Base-by-base conservation (phyloP, 768 basidiomycete genomes). In the Suillus paluster region DNA sequence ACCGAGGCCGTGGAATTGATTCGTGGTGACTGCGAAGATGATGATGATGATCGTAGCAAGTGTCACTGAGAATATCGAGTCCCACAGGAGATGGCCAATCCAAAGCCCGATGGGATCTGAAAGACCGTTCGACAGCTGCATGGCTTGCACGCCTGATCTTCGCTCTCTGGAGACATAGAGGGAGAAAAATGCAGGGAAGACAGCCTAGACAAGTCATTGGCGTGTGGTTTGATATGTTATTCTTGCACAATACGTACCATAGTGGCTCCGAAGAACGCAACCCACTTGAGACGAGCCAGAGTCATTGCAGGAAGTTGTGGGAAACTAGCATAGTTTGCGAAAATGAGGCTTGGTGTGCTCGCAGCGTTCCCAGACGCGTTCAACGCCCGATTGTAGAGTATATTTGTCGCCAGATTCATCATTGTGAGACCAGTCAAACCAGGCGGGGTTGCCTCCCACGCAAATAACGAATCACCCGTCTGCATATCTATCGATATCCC, bases 181-280 rank as follows among this genome's bases (percentile, higher is more conserved):
- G 11, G 89, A 83, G 66, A 86, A 92, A 77, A 94, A 94, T 4
- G 91, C 91, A n/a, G 92, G 90, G 68, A 84, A 93, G 1, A 91
- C 86, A 12, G 88, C 80, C 89, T 91, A 59, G 2, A 17, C 64
- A 46, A 54, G 46, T 23, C n/a, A 27, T 52, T 23, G 38, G 58
- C 14, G 50, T 2, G n/a, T 11, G 14, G 0, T 3, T 23, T 7
- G 6, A 39, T 45, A 21, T 10, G 11, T 36, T 12, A 39, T 38
- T 55, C 3, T 55, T 39, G 36, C 23, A 7, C 34, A 39, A 25
- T 19, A 5, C 83, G 45, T 61, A 90, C 90, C 88, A 92, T 89
- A 1, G 83, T 80, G 38, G 85, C 87, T 25, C 86, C 87, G 71
- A 88, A 92, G 76, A 92, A 93, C 7, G 82, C 84, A 17, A 87